Percentiles rank a stretch among this genome's conserved stretches.
phyloP scores from a whole-genome alignment of 2,329 filamentous ascomycete species.

The Claviceps paspali region DNA sequence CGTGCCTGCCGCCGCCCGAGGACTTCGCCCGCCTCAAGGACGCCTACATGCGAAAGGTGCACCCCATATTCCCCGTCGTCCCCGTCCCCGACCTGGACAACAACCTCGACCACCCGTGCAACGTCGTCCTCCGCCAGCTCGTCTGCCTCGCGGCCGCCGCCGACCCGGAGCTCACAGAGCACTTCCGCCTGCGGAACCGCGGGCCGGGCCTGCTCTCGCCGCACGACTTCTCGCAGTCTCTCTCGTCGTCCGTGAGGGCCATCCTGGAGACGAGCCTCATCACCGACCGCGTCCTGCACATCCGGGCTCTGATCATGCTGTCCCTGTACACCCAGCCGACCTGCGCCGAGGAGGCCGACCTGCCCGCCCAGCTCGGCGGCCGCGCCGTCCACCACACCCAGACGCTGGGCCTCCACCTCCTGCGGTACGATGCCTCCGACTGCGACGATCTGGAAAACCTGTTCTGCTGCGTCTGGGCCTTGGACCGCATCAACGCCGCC shows the following conservation, averaged over 20 bases:
- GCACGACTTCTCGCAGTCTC: conserved; percentile 30
- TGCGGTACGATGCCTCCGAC: conserved; percentile 23
- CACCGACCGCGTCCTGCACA: conserved; percentile 36
- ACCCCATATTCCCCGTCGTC: conserved; percentile 39
- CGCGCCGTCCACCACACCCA: conserved; percentile 42
- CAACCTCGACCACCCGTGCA: conserved; percentile 17
- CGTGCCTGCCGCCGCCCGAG: conserved; percentile 29
- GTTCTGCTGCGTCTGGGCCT: conserved; percentile 44
- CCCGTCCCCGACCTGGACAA: conserved; percentile 20
- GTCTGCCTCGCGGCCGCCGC: conserved; percentile 39
- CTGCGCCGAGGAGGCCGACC: conserved; percentile 35
- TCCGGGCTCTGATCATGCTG: conserved; percentile 36
- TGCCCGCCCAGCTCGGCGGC: conserved; percentile 36
- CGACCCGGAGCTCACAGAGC: conserved; percentile 27
- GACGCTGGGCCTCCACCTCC: conserved; percentile 38
- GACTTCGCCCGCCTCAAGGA: conserved; percentile 30
- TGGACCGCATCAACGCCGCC: conserved; percentile 44
- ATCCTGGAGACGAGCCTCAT: conserved; percentile 39
- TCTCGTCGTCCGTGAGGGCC: conserved; percentile 33
- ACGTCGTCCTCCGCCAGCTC: conserved; percentile 35
- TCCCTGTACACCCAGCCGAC: conserved; percentile 45
- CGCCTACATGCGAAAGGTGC: conserved; percentile 35
- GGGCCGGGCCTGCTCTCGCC: conserved; percentile 24
- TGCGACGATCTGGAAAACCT: conserved; percentile 30
- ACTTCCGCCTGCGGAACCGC: conserved; percentile 28